Base-by-base conservation (phyloP, 768 basidiomycete genomes). In the Xerocomus potaroensis region DNA sequence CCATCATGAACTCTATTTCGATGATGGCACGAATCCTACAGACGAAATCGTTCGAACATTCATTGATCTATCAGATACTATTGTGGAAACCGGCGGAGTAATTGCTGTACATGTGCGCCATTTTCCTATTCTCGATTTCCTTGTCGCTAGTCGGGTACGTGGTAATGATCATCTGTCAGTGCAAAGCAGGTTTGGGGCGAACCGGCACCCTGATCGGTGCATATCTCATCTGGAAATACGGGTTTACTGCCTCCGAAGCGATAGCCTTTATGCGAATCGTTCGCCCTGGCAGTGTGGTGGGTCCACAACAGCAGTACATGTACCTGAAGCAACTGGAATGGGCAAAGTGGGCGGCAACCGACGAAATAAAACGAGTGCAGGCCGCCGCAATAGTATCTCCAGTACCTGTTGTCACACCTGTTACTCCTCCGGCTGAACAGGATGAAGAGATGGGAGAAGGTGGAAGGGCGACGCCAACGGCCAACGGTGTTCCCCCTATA, bases 231-330 rank as follows among this genome's bases (percentile, higher is more conserved):
- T 99, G 96, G 89, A 97, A 97, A 68, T 95, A 97, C 59, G 91
- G 90, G 18, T 99, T 99, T 64, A 91, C 93, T 15, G 95, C 95
- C 1, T 80, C 84, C 41, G 91, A 98, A 69, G 96, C 87, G 5
- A 98, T 98, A 47, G 96, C 87, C 0, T 97, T 94, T 68, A 98
- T 98, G 96, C 86, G 96, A 16, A 91, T 99, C 56, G 84, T 96
- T 45, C 83, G 96, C 36, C 96, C 96, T 2, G 95, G 93, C 6
- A 87, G 85, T 47, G 91, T 93, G 35, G 91, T 94, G 41, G 91
- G 91, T 11, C 90, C 90, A 16, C 90, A 92, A 55, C 91, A 92
- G 62, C 92, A 96, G 64, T 96, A 90, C 63, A 83, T 96, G 79
- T 93, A 94, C 62, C 80, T 91, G 60, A 93, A 93, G 70, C 92